Percentiles rank a stretch among this genome's conserved stretches.
Evolutionary conservation across 2,329 filamentous ascomycete species (phyloP).

Genomic region (Lachnum nothofagi): DNA sequence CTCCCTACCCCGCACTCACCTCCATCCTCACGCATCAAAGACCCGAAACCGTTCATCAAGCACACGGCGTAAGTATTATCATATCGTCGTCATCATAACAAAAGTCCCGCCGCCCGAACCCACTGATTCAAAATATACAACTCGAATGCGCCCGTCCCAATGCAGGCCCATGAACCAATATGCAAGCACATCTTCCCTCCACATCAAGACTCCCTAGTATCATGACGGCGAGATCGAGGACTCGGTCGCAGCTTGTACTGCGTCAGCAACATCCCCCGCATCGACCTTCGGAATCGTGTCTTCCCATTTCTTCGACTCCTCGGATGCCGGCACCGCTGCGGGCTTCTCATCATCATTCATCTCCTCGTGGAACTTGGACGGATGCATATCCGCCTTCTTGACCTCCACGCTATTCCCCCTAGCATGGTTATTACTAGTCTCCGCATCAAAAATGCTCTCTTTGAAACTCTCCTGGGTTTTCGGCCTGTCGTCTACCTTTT

Average conservation of each 20-base stretch:
- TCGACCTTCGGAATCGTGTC: conserved; percentile 13
- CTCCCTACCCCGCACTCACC: not conserved
- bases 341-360: conserved; percentile 9
- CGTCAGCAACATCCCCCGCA: conserved; percentile 17
- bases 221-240: conserved; percentile 22
- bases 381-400: conserved; percentile 2
- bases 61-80: no score
- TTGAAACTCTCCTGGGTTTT: conserved; percentile 27
- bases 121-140: no score
- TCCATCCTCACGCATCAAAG: no score
- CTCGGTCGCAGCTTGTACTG: conserved; percentile 23
- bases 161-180: no score
- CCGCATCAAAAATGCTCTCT: conserved; percentile 33
- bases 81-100: no score
- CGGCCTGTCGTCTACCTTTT: conserved; percentile 19
- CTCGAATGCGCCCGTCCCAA: no score
- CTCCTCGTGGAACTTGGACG: conserved; percentile 17
- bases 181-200: no score
- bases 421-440: conserved; percentile 5
- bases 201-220: no score
- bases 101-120: no score
- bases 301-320: conserved; percentile 14
- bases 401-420: not conserved
- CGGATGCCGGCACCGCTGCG: conserved; percentile 2
- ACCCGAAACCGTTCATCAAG: no score